Percentiles rank a stretch among this genome's conserved stretches.
These are phyloP conservation scores for Fragosphaeria purpurea DNA, from an alignment of 2,329 filamentous ascomycete genomes.

Conservation along the genomic window DNA sequence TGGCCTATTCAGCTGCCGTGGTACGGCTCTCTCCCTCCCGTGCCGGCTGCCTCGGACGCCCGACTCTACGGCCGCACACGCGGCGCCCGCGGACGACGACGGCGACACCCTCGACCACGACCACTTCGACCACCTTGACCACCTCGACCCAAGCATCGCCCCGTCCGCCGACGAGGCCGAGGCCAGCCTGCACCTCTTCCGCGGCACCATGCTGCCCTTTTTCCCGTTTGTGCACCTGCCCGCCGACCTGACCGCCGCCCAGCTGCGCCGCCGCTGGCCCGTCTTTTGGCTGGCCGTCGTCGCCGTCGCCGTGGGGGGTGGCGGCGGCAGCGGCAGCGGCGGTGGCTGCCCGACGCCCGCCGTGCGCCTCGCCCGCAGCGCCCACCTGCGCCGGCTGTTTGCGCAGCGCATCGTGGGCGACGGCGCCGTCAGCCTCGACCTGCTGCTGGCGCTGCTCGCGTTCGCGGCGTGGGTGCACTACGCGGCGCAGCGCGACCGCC, in stretches of 20 bases:
- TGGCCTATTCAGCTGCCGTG: too few species aligned
- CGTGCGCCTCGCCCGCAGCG: conserved; percentile 29
- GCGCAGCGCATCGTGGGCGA: conserved; percentile 35
- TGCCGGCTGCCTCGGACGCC: conserved; percentile 6
- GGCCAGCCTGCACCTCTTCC: conserved; percentile 29
- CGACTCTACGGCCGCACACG: conserved; percentile 6
- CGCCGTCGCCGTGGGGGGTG: conserved; percentile 32
- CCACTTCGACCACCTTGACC: too few species aligned
- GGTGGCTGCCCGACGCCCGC: conserved; percentile 28
- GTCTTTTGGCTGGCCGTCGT: conserved; percentile 42
- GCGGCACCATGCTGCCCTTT: conserved; percentile 26
- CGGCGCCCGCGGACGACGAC: not conserved
- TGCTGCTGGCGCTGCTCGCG: conserved; percentile 36
- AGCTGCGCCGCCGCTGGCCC: conserved; percentile 30
- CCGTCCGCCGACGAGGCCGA: conserved; percentile 28
- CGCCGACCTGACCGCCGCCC: conserved; percentile 23
- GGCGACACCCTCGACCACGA: not conserved
- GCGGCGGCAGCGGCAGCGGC: too few species aligned
- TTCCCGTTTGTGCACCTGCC: conserved; percentile 36
- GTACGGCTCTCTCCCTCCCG: not conserved
- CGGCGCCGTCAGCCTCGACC: conserved; percentile 37
- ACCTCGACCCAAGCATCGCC: conserved; percentile 5
- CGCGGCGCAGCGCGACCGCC: conserved; percentile 22
- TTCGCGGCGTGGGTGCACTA: conserved; percentile 18
- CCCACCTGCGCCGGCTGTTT: conserved; percentile 32